Conservation (phyloP, 2,329 filamentous ascomycete genomes). For the Aureobasidium subglaciale region DNA sequence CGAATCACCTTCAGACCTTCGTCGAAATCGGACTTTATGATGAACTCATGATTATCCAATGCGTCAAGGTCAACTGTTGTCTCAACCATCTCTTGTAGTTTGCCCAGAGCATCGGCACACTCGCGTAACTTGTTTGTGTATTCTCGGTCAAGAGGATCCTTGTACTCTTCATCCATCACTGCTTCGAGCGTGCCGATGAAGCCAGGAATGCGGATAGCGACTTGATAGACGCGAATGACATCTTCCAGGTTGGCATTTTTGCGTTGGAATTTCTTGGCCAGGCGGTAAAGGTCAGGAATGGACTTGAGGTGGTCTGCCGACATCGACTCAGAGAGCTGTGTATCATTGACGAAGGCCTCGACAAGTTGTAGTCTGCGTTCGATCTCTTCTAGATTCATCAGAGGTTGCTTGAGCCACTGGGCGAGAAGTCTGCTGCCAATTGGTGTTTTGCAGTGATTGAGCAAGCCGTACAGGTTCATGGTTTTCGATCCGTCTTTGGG, state of each 20-base stretch:
- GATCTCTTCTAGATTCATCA: slow-evolving; percentile 87
- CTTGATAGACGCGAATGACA: slow-evolving; percentile 91
- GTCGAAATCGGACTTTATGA: slow-evolving; percentile 98
- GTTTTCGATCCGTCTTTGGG: slow-evolving; percentile 91
- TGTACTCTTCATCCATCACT: slow-evolving; percentile 93
- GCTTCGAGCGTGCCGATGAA: slow-evolving; percentile 84
- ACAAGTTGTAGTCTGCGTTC: slow-evolving; percentile 88
- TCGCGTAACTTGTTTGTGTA: slow-evolving; percentile 77
- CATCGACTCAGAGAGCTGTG: slow-evolving; percentile 87
- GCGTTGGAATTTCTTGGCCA: slow-evolving; percentile 91
- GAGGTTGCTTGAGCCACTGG: slow-evolving; percentile 95
- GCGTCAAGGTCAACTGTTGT: slow-evolving; percentile 95
- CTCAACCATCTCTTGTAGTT: slow-evolving; percentile 95
- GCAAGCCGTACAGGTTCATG: slow-evolving; percentile 89
- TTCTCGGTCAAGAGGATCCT: slow-evolving; percentile 73
- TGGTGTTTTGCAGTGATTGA: slow-evolving; percentile 97
- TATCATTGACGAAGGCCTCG: slow-evolving; percentile 89
- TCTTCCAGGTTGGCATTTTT: slow-evolving; percentile 89
- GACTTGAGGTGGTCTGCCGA: slow-evolving; percentile 92
- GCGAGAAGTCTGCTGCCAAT: slow-evolving; percentile 82
- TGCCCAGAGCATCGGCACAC: slow-evolving; percentile 70
- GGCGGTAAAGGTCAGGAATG: slow-evolving; percentile 86
- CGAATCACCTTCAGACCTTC: slow-evolving; percentile 80
- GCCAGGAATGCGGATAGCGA: slow-evolving; percentile 81
- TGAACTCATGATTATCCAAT: slow-evolving; percentile 93